A percentile compares a stretch with the other conserved stretches of the same genome.
phyloP scores from a whole-genome alignment of 192 early-diverging fungal species.

The Podila minutissima region DNA sequence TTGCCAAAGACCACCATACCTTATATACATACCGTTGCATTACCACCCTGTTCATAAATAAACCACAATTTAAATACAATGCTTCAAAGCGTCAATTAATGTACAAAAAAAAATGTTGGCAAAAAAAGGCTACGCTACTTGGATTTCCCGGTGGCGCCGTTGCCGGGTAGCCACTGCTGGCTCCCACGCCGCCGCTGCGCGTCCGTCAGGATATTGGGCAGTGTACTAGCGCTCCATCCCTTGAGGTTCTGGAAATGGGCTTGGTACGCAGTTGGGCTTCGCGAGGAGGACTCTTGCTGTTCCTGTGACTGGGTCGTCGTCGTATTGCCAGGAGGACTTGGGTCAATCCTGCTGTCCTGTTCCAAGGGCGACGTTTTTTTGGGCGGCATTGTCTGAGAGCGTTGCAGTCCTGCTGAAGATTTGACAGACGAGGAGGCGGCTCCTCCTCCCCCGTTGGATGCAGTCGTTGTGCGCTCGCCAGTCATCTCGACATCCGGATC shows the following conservation, averaged over 20 bases:
- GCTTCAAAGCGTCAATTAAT: too few relatives aligned
- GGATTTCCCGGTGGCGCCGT: too few relatives aligned
- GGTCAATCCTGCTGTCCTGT: neutral
- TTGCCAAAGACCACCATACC: too few relatives aligned
- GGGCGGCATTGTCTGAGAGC: neutral
- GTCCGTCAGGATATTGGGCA: conserved; percentile 42
- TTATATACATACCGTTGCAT: too few relatives aligned
- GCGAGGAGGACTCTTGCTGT: neutral
- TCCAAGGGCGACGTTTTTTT: neutral
- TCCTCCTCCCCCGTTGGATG: too few relatives aligned
- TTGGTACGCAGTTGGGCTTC: neutral
- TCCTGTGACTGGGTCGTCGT: neutral
- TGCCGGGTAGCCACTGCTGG: conserved; percentile 1
- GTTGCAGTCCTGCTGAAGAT: neutral
- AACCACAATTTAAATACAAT: too few relatives aligned
- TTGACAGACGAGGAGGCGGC: neutral
- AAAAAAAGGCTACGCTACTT: too few relatives aligned
- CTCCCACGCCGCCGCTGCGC: conserved; percentile 38
- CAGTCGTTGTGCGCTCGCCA: too few relatives aligned
- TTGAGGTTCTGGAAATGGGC: conserved; percentile 5
- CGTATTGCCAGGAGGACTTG: neutral
- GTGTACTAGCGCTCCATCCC: conserved; percentile 23
- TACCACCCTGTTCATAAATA: too few relatives aligned
- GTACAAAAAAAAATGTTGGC: too few relatives aligned
- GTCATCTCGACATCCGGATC: neutral